Evolutionary conservation across 352 stramenopile genomes (phyloP), one percentile per base, ranked within the genome.

Genomic region (Globisporangium iwayamae): DNA sequence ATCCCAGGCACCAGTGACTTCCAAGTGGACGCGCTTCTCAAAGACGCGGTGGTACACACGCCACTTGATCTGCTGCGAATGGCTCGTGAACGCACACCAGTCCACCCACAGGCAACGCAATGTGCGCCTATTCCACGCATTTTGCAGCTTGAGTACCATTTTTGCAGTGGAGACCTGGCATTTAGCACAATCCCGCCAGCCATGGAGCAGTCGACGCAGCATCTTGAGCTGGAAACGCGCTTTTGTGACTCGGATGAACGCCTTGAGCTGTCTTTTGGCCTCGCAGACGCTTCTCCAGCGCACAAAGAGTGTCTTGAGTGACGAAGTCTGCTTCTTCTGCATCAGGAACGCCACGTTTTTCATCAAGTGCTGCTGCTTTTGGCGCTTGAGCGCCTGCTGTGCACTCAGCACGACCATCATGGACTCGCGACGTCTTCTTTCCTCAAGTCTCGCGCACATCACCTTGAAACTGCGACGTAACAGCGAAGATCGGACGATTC

Each of bases 381-480:
- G 71, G 59, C 68, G 63, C 32, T 70, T 45, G 16, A 80, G 66
- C 22, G 70, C 56, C 22, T 63, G 70, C 41, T 87, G 71, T 0
- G 65, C 64, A 2, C 64, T 73, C 48, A 81, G 52, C 11, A 70
- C 69, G 14, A 71, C 53, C 50, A 75, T 58, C 58, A 84, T 67
- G 5, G 71, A 84, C 55, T 83, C 73, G 18, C 63, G 66, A 28
- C 72, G 75, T 50, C 66, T 58, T 0, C 14, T 62, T 18, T 67
- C 61, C 18, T 74, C 65, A 0, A 69, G 64, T 36, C 74, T 65
- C 20, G 34, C 22, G 1, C 38, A 18, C 5, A 68, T 53, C 8
- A 41, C 8, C 28, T 47, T 36, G 20, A 80, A 59, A 1, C 67
- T 62, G 60, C 55, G 55, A 2, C 62, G 68, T 59, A 65, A 39